Percentiles rank a stretch among this genome's conserved stretches.
Conservation (phyloP, 306 rosid species). For the Corylus americana region DNA sequence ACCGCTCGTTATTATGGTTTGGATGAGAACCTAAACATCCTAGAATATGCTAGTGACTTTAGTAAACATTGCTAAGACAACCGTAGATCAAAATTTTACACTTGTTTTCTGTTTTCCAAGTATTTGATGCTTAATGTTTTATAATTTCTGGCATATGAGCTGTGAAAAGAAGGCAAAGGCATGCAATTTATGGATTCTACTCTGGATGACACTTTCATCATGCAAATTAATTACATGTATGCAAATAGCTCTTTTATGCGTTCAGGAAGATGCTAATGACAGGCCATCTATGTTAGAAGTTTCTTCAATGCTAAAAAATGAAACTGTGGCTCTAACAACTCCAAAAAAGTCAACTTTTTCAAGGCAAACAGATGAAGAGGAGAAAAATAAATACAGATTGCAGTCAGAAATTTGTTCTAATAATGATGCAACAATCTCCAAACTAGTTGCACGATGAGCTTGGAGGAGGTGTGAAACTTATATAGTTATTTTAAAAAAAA, state of each 20-base stretch:
- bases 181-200: constrained; percentile 45
- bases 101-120: too few relatives aligned
- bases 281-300: constrained; percentile 42
- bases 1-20: constrained; percentile 9
- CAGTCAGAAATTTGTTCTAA: not conserved
- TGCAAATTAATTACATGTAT: constrained; percentile 35
- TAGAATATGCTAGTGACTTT: constrained; percentile 33
- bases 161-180: constrained; percentile 47
- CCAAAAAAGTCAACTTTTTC: constrained; percentile 39
- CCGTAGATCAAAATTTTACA: too few relatives aligned
- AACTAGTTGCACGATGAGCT: constrained; percentile 7
- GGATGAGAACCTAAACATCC: constrained; percentile 16
- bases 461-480: not conserved
- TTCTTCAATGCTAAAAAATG: constrained; percentile 36
- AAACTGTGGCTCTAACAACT: not conserved
- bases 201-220: constrained; percentile 34
- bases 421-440: constrained; percentile 16
- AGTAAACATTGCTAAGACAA: too few relatives aligned
- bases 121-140: too few relatives aligned
- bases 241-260: constrained; percentile 38
- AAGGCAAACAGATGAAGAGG: not conserved
- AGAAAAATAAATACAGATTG: not conserved
- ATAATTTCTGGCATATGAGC: too few relatives aligned
- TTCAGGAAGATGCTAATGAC: constrained; percentile 30
- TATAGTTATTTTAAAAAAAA: too few relatives aligned